Evolutionary conservation across 2,329 filamentous ascomycete genomes (phyloP), one percentile per base, ranked within the genome.

Genomic region (Chrysoporthe austroafricana): DNA sequence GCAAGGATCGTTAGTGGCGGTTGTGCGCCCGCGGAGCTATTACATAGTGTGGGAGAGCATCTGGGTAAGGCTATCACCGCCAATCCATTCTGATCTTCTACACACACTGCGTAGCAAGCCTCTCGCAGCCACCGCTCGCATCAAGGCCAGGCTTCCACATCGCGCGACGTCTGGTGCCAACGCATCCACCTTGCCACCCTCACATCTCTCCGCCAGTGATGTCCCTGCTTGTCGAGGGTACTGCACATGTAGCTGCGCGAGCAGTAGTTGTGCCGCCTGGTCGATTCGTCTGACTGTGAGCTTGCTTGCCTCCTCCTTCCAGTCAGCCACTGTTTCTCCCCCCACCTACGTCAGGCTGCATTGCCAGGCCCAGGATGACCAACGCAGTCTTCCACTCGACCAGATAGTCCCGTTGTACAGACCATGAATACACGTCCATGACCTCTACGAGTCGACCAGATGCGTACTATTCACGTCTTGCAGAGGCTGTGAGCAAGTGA

Each of bases 381-480:
- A 32, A 59, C 42, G 18, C 46, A 39, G 7, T 52, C 4, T 32
- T 43, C 21, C 44, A 4, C 42, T n/a, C 26, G n/a, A 36, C 50
- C 50, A 63, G 62, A 46, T 56, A 43, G 21, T 14, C 21, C 16
- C 42, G 18, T 34, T 39, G 50, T 46, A 56, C 42, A 46, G 62
- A 62, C 52, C 62, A 69, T 68, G 66, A 68, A 36, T 56, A 58
- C 60, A 57, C 62, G 52, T 44, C 42, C 34, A 62, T 64, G 59
- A 56, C 8, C 11, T 6, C 4, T 39, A 48, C 57, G 56, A 64
- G 43, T 61, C 57, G 58, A 36, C 43, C 59, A 42, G 66, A 63
- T 61, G 66, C 39, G 48, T 66, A 64, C 64, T 50, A 48, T 48
- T 36, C n/a, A 43, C 42, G 50, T 57, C n/a, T 18, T 21, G n/a